A percentile compares a stretch with the other conserved stretches of the same genome.
Conservation (phyloP, 768 basidiomycete species). For the Boletus rufocinnamomeus region DNA sequence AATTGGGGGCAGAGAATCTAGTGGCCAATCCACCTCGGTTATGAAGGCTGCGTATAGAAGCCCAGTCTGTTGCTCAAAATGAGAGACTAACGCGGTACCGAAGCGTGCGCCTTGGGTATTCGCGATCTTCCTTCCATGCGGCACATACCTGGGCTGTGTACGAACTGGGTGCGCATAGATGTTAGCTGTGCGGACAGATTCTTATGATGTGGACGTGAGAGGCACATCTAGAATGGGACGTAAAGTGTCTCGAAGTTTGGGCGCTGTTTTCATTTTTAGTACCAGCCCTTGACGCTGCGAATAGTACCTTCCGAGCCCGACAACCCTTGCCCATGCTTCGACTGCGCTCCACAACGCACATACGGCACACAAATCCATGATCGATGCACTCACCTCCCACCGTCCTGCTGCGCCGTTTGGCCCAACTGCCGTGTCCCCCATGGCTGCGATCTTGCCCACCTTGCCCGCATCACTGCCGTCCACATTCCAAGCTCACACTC, state of each 20-base stretch:
- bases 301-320: slow-evolving; percentile 55
- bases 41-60: background rate
- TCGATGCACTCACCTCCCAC: slow-evolving; percentile 44
- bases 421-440: background rate
- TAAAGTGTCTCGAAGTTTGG: slow-evolving; percentile 56
- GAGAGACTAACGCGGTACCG: too few species aligned
- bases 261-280: slow-evolving; percentile 11
- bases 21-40: background rate
- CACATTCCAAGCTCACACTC: too few species aligned
- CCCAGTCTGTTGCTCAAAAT: slow-evolving; percentile 29
- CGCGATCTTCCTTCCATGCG: slow-evolving; percentile 45
- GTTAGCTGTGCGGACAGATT: slow-evolving; percentile 74
- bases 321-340: slow-evolving; percentile 55
- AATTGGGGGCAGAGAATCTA: slow-evolving; percentile 68
- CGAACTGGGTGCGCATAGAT: slow-evolving; percentile 73
- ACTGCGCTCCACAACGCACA: slow-evolving; percentile 59
- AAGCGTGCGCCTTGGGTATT: slow-evolving; percentile 21
- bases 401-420: slow-evolving; percentile 1
- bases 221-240: slow-evolving; percentile 63
- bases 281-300: background rate
- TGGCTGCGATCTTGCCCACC: slow-evolving; percentile 3
- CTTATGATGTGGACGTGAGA: slow-evolving; percentile 68
- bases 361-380: slow-evolving; percentile 48
- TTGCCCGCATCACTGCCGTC: too few species aligned
- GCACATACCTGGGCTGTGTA: slow-evolving; percentile 39